Percentiles rank a stretch among this genome's conserved stretches.
These are phyloP conservation scores for Dryadomyces sulphureus DNA, from an alignment of 2,329 filamentous ascomycete genomes.

Conservation along the genomic window DNA sequence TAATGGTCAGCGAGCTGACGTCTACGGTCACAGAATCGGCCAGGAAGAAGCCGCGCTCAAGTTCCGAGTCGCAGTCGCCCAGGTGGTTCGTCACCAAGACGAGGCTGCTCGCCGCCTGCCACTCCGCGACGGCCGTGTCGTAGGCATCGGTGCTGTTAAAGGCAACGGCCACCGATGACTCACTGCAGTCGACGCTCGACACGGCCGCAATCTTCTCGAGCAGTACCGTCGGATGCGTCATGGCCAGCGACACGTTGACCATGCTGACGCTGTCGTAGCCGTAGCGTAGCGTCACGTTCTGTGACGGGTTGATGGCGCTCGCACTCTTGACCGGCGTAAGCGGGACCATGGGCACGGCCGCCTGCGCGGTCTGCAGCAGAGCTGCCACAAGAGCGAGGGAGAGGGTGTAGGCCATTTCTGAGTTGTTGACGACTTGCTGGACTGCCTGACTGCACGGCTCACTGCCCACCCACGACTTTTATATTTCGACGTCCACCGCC, in stretches of 20 bases:
- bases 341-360: too few relatives aligned
- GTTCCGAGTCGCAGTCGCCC: constrained; percentile 23
- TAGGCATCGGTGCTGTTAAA: not conserved
- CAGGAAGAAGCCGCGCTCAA: constrained; percentile 24
- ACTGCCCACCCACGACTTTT: too few relatives aligned
- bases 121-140: not conserved
- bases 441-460: too few relatives aligned
- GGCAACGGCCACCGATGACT: not conserved
- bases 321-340: too few relatives aligned
- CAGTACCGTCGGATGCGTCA: not conserved
- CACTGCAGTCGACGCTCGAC: not conserved
- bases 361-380: too few relatives aligned
- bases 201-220: not conserved
- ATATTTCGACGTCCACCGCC: too few relatives aligned
- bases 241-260: not conserved
- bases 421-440: too few relatives aligned
- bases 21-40: constrained; percentile 16
- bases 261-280: not conserved
- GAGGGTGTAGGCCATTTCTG: too few relatives aligned
- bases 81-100: constrained; percentile 27
- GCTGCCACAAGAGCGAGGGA: too few relatives aligned
- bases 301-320: not conserved
- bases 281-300: not conserved
- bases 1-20: constrained; percentile 16
- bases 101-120: constrained; percentile 8